phyloP scores from a whole-genome alignment of 306 rosid species.

The Castanea crenata region DNA sequence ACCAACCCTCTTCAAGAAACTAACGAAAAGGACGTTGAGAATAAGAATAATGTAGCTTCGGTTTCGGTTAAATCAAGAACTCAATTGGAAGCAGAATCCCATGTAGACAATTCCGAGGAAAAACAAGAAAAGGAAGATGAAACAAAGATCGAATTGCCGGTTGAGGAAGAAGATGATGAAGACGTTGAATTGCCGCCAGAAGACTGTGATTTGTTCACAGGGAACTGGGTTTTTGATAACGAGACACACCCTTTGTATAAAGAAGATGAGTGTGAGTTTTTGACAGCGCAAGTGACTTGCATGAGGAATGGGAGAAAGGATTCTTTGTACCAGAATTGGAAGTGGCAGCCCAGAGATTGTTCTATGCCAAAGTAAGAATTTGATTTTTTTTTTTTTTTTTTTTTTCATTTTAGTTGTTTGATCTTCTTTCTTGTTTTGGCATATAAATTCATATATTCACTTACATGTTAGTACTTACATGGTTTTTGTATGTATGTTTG shows the following conservation, averaged over 20 bases:
- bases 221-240: conserved; percentile 85
- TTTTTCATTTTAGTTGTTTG: neutral
- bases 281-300: conserved; percentile 86
- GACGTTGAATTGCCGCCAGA: conserved; percentile 70
- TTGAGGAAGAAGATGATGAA: conserved; percentile 28
- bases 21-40: conserved; percentile 9
- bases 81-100: conserved; percentile 33
- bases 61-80: conserved; percentile 40
- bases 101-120: conserved; percentile 38
- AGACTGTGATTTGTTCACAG: conserved; percentile 83
- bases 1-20: conserved; percentile 20
- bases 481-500: neutral
- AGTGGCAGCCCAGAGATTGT: conserved; percentile 90
- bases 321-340: conserved; percentile 86
- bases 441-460: neutral
- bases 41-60: conserved; percentile 13
- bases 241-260: conserved; percentile 71
- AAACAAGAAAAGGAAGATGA: conserved; percentile 40
- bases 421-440: neutral
- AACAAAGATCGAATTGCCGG: conserved; percentile 41
- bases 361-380: conserved; percentile 72
- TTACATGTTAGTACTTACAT: neutral
- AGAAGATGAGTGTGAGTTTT: conserved; percentile 86
- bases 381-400: neutral
- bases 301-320: conserved; percentile 86